A percentile compares a stretch with the other conserved stretches of the same genome.
phyloP scores from a whole-genome alignment of 2,329 filamentous ascomycete genomes.

The Proliferodiscus dingleyae region DNA sequence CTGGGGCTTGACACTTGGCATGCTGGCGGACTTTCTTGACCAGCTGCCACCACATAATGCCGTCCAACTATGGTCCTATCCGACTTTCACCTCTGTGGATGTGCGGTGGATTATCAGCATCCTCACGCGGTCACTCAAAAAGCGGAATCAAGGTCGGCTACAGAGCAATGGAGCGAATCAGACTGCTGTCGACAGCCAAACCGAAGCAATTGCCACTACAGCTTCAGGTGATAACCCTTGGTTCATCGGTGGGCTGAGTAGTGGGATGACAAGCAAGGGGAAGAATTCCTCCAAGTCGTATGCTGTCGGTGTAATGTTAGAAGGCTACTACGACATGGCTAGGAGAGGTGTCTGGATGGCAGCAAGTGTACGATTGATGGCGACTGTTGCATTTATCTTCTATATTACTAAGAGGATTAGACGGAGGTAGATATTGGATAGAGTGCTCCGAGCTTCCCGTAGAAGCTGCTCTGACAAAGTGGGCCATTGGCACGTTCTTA shows the following conservation, averaged over 20 bases:
- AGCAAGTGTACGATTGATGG: constrained; percentile 17
- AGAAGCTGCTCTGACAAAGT: too few relatives aligned
- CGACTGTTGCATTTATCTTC: constrained; percentile 1
- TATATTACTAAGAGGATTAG: constrained; percentile 3
- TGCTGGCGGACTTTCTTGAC: constrained; percentile 63
- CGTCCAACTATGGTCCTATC: constrained; percentile 60
- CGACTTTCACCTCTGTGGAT: constrained; percentile 61
- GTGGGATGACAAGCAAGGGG: constrained; percentile 16
- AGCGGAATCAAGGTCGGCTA: constrained; percentile 38
- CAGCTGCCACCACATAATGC: constrained; percentile 59
- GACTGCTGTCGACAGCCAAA: constrained; percentile 27
- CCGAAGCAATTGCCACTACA: constrained; percentile 19
- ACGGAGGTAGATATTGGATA: neutral
- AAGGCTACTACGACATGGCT: constrained; percentile 30
- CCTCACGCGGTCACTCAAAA: constrained; percentile 53
- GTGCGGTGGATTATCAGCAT: constrained; percentile 54
- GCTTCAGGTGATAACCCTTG: constrained; percentile 15
- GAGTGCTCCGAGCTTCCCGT: neutral
- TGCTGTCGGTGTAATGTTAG: constrained; percentile 29
- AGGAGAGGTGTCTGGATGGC: constrained; percentile 27
- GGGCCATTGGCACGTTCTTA: too few relatives aligned
- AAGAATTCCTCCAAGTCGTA: constrained; percentile 21
- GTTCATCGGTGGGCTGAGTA: constrained; percentile 18
- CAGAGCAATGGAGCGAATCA: constrained; percentile 28
- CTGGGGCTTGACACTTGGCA: constrained; percentile 64